Evolutionary conservation across 1,139 yeast species (phyloP).

Genomic region (Taphrina pruni): DNA sequence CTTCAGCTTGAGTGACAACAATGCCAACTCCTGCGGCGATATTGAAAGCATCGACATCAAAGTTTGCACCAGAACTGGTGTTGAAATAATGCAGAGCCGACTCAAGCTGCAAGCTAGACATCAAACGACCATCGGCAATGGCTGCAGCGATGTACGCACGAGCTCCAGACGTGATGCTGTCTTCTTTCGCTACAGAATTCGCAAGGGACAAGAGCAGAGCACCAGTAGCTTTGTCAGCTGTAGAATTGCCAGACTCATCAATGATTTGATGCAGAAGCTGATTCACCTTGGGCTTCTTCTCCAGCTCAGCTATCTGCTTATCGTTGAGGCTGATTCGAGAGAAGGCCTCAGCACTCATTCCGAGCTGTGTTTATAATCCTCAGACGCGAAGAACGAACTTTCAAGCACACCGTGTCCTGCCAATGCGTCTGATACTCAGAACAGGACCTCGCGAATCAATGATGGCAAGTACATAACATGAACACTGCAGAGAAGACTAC

Average conservation of each 20-base stretch:
- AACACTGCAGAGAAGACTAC: too few relatives aligned
- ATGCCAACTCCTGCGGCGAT: slow-evolving; percentile 68
- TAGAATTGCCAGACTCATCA: slow-evolving; percentile 53
- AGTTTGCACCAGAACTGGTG: background rate
- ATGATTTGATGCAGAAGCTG: slow-evolving; percentile 68
- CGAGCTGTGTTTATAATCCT: too few relatives aligned
- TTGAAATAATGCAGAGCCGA: slow-evolving; percentile 13
- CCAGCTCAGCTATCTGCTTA: slow-evolving; percentile 71
- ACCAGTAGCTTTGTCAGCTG: slow-evolving; percentile 58
- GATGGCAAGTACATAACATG: too few relatives aligned
- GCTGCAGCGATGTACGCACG: slow-evolving; percentile 63
- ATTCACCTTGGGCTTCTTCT: slow-evolving; percentile 84
- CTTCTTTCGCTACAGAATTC: slow-evolving; percentile 70
- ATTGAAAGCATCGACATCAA: slow-evolving; percentile 56
- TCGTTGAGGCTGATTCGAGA: slow-evolving; percentile 55
- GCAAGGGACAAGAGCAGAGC: slow-evolving; percentile 80
- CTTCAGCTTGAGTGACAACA: slow-evolving; percentile 69
- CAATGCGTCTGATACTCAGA: too few relatives aligned
- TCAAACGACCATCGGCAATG: slow-evolving; percentile 19
- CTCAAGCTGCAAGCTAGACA: slow-evolving; percentile 31
- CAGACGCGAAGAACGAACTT: too few relatives aligned
- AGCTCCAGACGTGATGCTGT: slow-evolving; percentile 71
- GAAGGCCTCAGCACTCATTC: slow-evolving; percentile 41
- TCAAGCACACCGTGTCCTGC: too few relatives aligned
- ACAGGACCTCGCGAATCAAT: too few relatives aligned